Conservation (phyloP, 2,329 filamentous ascomycete species). For the Colletotrichum sidae region DNA sequence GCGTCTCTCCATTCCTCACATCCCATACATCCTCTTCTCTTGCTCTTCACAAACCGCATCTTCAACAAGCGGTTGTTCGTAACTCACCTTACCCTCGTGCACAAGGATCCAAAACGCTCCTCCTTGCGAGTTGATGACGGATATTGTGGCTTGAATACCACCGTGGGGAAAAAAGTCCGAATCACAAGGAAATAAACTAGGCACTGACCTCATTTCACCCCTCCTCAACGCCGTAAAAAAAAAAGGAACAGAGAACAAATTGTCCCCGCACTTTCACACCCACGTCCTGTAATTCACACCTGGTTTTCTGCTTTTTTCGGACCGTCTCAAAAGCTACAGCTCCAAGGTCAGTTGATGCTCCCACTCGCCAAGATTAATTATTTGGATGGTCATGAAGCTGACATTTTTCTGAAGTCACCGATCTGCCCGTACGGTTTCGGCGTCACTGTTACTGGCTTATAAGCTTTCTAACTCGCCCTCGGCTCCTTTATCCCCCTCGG, state of each 20-base stretch:
- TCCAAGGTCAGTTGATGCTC: constrained; percentile 35
- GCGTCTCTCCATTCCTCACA: constrained; percentile 20
- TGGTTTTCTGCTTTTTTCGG: constrained; percentile 17
- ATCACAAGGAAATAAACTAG: constrained; percentile 23
- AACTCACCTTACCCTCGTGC: neutral
- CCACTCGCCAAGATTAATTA: constrained; percentile 23
- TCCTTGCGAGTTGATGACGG: constrained; percentile 30
- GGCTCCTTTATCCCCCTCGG: neutral
- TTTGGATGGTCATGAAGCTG: constrained; percentile 21
- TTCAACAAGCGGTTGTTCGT: constrained; percentile 3
- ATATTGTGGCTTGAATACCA: constrained; percentile 33
- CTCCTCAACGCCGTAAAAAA: neutral
- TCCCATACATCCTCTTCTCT: constrained; percentile 8
- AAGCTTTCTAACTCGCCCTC: constrained; percentile 15
- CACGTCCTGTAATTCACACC: constrained; percentile 30
- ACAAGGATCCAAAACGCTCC: constrained; percentile 11
- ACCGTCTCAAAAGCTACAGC: constrained; percentile 25
- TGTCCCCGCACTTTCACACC: constrained; percentile 31
- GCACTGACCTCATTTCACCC: neutral
- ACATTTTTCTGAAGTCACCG: constrained; percentile 29
- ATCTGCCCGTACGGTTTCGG: constrained; percentile 17
- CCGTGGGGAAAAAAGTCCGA: neutral
- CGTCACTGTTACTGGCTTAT: constrained; percentile 14
- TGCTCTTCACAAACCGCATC: constrained; percentile 5
- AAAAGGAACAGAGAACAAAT: neutral